These are phyloP conservation scores for Senecio squalidus DNA, from an alignment of 140 eudicot genomes.

Conservation along the genomic window DNA sequence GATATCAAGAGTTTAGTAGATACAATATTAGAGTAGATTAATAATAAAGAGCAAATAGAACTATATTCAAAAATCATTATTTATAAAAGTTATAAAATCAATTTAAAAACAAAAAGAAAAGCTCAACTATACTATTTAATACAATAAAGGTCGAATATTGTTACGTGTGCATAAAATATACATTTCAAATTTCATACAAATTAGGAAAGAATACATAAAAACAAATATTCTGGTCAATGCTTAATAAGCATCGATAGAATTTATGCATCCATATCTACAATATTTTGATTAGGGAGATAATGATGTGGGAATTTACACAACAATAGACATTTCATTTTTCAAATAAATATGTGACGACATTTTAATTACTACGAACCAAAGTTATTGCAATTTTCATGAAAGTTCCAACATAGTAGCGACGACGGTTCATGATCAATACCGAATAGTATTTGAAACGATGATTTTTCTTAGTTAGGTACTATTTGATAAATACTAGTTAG, in stretches of 20 bases:
- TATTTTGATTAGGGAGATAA: neutral
- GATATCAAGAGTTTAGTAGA: too few species aligned
- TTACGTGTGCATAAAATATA: constrained; percentile 13
- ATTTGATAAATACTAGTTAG: too few species aligned
- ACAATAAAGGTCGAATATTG: constrained; percentile 1
- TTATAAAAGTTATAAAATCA: neutral
- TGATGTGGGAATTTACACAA: constrained; percentile 1
- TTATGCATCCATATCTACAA: constrained; percentile 26
- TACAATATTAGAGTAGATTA: too few species aligned
- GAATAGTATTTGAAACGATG: too few species aligned
- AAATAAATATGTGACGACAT: too few species aligned
- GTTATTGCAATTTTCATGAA: too few species aligned
- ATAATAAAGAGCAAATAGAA: neutral
- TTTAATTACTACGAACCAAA: too few species aligned
- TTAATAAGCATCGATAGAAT: constrained; percentile 15
- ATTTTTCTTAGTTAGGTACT: too few species aligned
- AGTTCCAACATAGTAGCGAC: too few species aligned
- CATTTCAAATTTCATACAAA: constrained; percentile 17
- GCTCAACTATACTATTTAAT: constrained; percentile 11
- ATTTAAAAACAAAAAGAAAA: neutral
- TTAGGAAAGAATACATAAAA: constrained; percentile 12
- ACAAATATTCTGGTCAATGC: constrained; percentile 17
- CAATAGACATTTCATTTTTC: too few species aligned
- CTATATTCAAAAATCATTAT: neutral
- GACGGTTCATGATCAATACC: too few species aligned